Conservation (phyloP, 2,329 filamentous ascomycete genomes). For the Emydomyces testavorans region DNA sequence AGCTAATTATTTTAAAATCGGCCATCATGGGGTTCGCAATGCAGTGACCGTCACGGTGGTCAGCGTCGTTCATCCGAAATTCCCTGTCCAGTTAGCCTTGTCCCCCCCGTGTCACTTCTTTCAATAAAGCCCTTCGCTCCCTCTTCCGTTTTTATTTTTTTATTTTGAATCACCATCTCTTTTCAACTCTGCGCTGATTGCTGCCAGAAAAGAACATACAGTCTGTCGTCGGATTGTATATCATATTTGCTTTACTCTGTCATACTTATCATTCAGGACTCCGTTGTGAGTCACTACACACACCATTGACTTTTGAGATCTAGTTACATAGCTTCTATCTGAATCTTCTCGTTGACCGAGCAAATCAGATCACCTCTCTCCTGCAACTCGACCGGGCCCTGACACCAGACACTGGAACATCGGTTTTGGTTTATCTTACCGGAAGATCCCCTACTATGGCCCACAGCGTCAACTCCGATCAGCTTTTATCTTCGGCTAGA, state of each 20-base stretch:
- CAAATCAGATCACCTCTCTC: neutral
- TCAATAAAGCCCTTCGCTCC: slow-evolving; percentile 10
- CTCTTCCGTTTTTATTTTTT: neutral
- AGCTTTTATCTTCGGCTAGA: slow-evolving; percentile 33
- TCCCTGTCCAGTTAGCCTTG: slow-evolving; percentile 1
- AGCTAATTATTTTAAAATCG: too few relatives aligned
- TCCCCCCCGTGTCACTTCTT: neutral
- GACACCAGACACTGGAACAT: neutral
- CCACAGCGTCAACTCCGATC: slow-evolving; percentile 28
- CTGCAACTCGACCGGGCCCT: neutral
- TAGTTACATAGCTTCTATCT: too few relatives aligned
- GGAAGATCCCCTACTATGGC: slow-evolving; percentile 20
- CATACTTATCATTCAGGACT: too few relatives aligned
- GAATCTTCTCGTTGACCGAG: too few relatives aligned
- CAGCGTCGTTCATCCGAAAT: slow-evolving; percentile 2
- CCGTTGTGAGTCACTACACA: too few relatives aligned
- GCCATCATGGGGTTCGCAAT: slow-evolving; percentile 5
- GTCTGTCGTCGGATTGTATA: too few relatives aligned
- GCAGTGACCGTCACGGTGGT: neutral
- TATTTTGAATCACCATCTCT: slow-evolving; percentile 1
- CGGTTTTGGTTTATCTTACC: slow-evolving; percentile 6
- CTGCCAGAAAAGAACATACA: too few relatives aligned
- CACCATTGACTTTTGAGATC: too few relatives aligned
- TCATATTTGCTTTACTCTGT: too few relatives aligned
- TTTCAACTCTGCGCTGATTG: neutral